Evolutionary conservation across 495 filamentous ascomycete species (phyloP).

Genomic region (Tetracladium marchalianum): DNA sequence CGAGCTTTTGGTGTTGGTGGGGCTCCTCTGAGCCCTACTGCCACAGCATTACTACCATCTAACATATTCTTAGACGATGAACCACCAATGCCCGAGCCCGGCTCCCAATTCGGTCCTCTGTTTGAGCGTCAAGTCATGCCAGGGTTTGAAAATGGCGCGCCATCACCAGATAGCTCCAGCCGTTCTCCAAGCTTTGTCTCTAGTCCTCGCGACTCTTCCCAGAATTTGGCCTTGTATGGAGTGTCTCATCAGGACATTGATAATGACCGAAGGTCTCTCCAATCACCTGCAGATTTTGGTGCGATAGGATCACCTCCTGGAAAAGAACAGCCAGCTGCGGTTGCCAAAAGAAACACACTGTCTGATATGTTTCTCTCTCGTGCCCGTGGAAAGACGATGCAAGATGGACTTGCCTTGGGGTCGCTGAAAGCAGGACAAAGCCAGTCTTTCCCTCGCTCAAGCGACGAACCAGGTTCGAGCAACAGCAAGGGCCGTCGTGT

Average conservation of each 20-base stretch:
- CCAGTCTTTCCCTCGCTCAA: slow-evolving; percentile 62
- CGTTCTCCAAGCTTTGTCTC: slow-evolving; percentile 54
- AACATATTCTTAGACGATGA: slow-evolving; percentile 69
- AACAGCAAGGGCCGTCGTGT: slow-evolving; percentile 33
- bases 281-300: slow-evolving; percentile 23
- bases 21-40: slow-evolving; percentile 73
- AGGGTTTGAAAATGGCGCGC: slow-evolving; percentile 41
- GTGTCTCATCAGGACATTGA: slow-evolving; percentile 22
- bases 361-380: slow-evolving; percentile 60
- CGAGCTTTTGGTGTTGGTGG: slow-evolving; percentile 39
- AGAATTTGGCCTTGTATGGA: slow-evolving; percentile 40
- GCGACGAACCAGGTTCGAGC: slow-evolving; percentile 34
- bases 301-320: slow-evolving; percentile 15
- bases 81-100: slow-evolving; percentile 35
- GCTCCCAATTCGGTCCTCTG: slow-evolving; percentile 22
- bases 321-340: not conserved
- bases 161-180: slow-evolving; percentile 62
- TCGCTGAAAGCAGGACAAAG: slow-evolving; percentile 68
- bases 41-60: slow-evolving; percentile 66
- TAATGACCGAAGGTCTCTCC: slow-evolving; percentile 21
- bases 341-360: slow-evolving; percentile 32
- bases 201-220: slow-evolving; percentile 54
- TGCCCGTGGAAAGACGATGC: slow-evolving; percentile 53
- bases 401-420: slow-evolving; percentile 60
- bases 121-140: slow-evolving; percentile 29